Evolutionary conservation across 1,284 basidiomycete species (phyloP).

Genomic region (Filobasidium uniguttulatum): DNA sequence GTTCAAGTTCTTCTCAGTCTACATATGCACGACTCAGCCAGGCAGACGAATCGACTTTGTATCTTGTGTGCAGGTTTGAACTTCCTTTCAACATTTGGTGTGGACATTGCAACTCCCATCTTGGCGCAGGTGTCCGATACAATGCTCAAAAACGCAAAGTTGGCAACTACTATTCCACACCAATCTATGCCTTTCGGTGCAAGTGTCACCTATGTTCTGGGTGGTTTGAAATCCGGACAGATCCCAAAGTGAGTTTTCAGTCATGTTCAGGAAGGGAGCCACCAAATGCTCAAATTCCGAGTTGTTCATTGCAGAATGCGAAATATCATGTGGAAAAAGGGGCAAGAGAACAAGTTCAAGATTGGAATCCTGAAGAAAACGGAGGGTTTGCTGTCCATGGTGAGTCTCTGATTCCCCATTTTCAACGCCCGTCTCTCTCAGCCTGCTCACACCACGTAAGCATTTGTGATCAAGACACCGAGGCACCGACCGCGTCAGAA

Average conservation of each 20-base stretch:
- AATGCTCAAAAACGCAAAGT: constrained; percentile 97
- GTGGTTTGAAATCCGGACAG: constrained; percentile 95
- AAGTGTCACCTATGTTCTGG: constrained; percentile 89
- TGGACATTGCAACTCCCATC: constrained; percentile 79
- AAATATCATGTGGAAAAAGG: constrained; percentile 84
- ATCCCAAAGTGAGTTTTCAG: constrained; percentile 59
- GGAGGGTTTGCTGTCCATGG: constrained; percentile 83
- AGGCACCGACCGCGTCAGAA: constrained; percentile 44
- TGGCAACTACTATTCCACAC: constrained; percentile 87
- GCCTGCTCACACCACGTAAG: constrained; percentile 1
- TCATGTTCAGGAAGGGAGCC: background rate
- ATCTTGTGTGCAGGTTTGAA: constrained; percentile 64
- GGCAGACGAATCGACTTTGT: no score
- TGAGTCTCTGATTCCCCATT: constrained; percentile 29
- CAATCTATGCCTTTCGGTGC: constrained; percentile 87
- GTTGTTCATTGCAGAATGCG: constrained; percentile 53
- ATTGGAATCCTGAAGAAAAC: constrained; percentile 92
- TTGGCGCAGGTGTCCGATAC: constrained; percentile 93
- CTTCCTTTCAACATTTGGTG: constrained; percentile 98
- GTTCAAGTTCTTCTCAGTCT: no score
- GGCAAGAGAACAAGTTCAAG: constrained; percentile 77
- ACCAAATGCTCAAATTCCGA: background rate
- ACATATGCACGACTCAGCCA: no score
- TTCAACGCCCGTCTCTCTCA: background rate
- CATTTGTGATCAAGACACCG: constrained; percentile 46